A percentile compares a stretch with the other conserved stretches of the same genome.
These are phyloP conservation scores for Zangia roseola DNA, from an alignment of 768 basidiomycete species.

Conservation along the genomic window DNA sequence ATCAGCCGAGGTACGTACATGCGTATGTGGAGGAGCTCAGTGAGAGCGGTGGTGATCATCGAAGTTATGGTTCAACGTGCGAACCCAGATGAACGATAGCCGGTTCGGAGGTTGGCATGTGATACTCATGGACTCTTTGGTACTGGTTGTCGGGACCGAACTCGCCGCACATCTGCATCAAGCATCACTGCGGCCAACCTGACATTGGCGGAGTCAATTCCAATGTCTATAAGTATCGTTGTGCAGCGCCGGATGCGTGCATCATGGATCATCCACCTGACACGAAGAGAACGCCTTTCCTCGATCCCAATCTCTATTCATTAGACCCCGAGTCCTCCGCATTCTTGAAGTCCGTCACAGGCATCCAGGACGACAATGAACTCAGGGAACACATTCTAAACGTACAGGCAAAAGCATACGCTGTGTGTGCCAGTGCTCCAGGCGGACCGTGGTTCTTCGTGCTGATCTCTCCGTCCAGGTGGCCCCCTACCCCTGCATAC, in stretches of 20 bases:
- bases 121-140: too few species aligned
- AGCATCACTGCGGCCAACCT: too few species aligned
- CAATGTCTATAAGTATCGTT: too few species aligned
- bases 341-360: constrained; percentile 31
- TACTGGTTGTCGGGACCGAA: too few species aligned
- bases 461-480: constrained; percentile 11
- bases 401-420: constrained; percentile 34
- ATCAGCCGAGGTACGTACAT: constrained; percentile 45
- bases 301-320: constrained; percentile 20
- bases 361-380: constrained; percentile 29
- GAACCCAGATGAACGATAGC: too few species aligned
- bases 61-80: neutral
- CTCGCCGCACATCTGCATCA: too few species aligned
- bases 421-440: constrained; percentile 24
- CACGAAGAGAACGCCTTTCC: neutral
- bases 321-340: constrained; percentile 7
- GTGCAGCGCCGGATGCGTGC: neutral
- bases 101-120: too few species aligned
- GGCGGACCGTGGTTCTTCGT: neutral
- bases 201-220: too few species aligned
- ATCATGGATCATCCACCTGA: neutral
- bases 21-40: constrained; percentile 62
- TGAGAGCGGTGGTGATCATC: constrained; percentile 55
- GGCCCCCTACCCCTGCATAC: constrained; percentile 25
- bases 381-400: constrained; percentile 34